phyloP scores from a whole-genome alignment of 495 filamentous ascomycete genomes.

The Bacidia gigantensis region DNA sequence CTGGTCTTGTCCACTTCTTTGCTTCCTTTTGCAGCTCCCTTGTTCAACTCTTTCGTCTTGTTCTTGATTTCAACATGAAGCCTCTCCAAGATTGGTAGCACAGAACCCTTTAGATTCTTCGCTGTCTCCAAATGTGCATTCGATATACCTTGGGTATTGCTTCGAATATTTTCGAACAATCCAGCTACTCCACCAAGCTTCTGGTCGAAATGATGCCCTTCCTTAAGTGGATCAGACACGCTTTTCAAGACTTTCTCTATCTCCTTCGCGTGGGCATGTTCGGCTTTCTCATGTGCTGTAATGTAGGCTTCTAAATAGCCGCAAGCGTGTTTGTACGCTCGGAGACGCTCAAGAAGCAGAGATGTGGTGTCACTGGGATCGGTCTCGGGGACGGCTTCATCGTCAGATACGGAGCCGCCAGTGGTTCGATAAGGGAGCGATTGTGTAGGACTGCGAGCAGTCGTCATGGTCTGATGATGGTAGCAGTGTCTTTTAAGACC shows the following conservation, averaged over 20 bases:
- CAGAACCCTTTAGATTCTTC: slow-evolving; percentile 65
- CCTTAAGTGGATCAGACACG: slow-evolving; percentile 69
- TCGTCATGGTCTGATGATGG: not conserved
- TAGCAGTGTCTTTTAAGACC: too few species aligned
- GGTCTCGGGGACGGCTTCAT: slow-evolving; percentile 59
- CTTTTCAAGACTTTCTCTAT: slow-evolving; percentile 93
- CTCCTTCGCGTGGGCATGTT: slow-evolving; percentile 78
- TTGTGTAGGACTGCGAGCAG: not conserved
- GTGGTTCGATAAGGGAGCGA: slow-evolving; percentile 8
- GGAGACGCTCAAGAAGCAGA: slow-evolving; percentile 69
- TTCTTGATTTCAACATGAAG: slow-evolving; percentile 93
- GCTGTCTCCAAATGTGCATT: slow-evolving; percentile 82
- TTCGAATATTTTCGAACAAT: slow-evolving; percentile 83
- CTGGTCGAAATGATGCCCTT: slow-evolving; percentile 86
- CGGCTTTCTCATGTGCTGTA: slow-evolving; percentile 62
- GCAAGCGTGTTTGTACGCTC: slow-evolving; percentile 91
- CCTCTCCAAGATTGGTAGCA: slow-evolving; percentile 76
- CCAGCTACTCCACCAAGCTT: slow-evolving; percentile 68
- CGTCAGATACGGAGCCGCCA: slow-evolving; percentile 22
- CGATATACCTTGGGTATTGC: slow-evolving; percentile 78
- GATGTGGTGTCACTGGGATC: slow-evolving; percentile 69
- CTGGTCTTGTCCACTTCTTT: slow-evolving; percentile 89
- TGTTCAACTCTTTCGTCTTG: slow-evolving; percentile 74
- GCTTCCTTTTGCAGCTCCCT: slow-evolving; percentile 70
- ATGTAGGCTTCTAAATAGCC: slow-evolving; percentile 86